Evolutionary conservation across 2,329 filamentous ascomycete species (phyloP).

Genomic region (Cordyceps cicadae): DNA sequence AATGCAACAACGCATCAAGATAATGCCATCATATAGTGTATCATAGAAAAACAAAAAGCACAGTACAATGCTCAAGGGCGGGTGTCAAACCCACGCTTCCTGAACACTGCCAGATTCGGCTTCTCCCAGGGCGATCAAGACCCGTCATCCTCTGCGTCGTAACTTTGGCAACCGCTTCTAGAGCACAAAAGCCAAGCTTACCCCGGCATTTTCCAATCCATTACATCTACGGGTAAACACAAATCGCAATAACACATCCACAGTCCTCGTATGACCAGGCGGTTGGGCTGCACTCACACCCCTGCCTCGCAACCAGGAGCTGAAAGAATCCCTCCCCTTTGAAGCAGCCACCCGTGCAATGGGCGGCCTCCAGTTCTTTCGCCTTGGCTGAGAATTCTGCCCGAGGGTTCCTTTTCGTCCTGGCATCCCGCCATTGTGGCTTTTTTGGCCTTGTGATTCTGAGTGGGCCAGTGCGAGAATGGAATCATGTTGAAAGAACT

Average conservation of each 20-base stretch:
- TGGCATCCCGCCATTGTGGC: neutral
- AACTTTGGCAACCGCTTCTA: neutral
- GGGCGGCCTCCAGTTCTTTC: neutral
- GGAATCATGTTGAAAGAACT: neutral
- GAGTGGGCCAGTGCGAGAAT: neutral
- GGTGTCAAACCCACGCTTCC: no score
- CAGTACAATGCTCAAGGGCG: neutral
- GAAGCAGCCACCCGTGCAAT: neutral
- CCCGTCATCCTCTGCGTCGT: neutral
- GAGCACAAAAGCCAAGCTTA: neutral
- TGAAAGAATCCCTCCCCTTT: neutral
- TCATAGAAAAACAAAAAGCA: neutral
- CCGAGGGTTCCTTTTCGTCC: neutral
- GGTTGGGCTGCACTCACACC: neutral
- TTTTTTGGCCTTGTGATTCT: neutral
- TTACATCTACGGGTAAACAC: neutral
- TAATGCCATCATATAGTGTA: neutral
- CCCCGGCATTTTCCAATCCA: neutral
- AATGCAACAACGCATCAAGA: neutral
- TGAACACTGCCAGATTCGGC: no score
- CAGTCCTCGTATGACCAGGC: neutral
- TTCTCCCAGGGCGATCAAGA: neutral
- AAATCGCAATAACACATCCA: neutral
- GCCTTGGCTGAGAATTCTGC: constrained; percentile 5
- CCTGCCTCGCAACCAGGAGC: neutral